Evolutionary conservation across 129 eudicot genomes (phyloP).

Genomic region (Silybum marianum): DNA sequence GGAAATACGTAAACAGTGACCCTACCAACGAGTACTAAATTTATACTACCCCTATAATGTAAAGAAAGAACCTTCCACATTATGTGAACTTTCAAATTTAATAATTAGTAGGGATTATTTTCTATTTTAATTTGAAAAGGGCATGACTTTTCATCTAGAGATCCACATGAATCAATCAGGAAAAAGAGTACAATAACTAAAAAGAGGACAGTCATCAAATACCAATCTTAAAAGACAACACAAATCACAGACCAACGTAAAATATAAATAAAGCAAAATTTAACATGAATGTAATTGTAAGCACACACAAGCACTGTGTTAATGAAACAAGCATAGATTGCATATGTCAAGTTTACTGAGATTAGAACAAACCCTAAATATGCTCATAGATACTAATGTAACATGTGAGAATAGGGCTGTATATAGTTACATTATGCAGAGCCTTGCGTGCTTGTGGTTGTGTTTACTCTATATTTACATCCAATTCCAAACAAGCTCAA

Average conservation of each 20-base stretch:
- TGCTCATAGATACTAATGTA: too few species aligned
- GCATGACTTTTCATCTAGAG: not conserved
- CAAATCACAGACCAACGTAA: not conserved
- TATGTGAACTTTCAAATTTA: not conserved
- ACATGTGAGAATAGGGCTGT: too few species aligned
- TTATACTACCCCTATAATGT: not conserved
- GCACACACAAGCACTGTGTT: too few species aligned
- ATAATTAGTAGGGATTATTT: too few species aligned
- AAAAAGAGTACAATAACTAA: not conserved
- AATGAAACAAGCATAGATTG: too few species aligned
- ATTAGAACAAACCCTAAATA: too few species aligned
- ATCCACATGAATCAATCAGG: not conserved
- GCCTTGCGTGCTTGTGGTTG: too few species aligned
- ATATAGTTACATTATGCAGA: too few species aligned
- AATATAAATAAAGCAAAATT: not conserved
- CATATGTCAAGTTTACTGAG: too few species aligned
- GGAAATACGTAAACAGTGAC: not conserved
- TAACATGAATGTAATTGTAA: not conserved
- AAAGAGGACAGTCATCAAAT: not conserved
- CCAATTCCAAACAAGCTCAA: too few species aligned
- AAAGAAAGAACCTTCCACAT: not conserved
- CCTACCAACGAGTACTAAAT: not conserved
- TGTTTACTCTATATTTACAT: too few species aligned
- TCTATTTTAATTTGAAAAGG: not conserved
- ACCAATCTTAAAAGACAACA: not conserved